Evolutionary conservation across 345 rosid genomes (phyloP), one percentile per base, ranked within the genome.

Genomic region (Mangifera indica): DNA sequence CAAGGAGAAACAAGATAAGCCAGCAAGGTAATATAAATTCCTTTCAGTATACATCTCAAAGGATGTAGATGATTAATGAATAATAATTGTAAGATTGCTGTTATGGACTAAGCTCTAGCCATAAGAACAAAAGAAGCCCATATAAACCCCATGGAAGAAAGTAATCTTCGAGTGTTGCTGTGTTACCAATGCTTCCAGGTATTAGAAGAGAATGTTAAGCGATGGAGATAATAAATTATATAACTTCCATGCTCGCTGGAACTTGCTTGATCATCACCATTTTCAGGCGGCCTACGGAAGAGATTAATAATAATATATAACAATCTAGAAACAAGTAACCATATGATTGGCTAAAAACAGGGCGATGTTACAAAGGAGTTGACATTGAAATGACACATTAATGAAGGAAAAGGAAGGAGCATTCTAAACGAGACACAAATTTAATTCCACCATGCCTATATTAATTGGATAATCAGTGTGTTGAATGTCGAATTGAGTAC

Each of bases 281-380:
- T 45, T 46, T 49, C 15, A 58, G 73, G 45, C 73, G 73, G 45
- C 73, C 73, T 70, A 12, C 2, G 3, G 18, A 62, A 67, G 22
- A 68, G n/a, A 60, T 20, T 12, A 55, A 55, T 26, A 5, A 21
- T 22, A 32, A 24, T 10, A 54, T 4, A 13, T 4, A 58, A 14
- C 1, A 25, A 42, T 40, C 34, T 56, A 20, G 10, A 55, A 68
- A 7, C 1, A 37, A 9, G 14, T 54, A 6, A 55, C 17, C 32
- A 40, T 21, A 21, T 15, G 42, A 37, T 40, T 40, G 20, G 17
- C 34, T 55, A 55, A 34, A 55, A 40, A 42, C 72, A 22, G 37
- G 8, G 29, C 13, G 5, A 14, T 37, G 42, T 5, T 5, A 37
- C 42, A 0, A 34, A 37, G 42, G 9, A 37, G 42, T 37, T 37